Base-by-base conservation (phyloP, 805 yeast genomes). In the Hanseniaspora hatyaiensis region DNA sequence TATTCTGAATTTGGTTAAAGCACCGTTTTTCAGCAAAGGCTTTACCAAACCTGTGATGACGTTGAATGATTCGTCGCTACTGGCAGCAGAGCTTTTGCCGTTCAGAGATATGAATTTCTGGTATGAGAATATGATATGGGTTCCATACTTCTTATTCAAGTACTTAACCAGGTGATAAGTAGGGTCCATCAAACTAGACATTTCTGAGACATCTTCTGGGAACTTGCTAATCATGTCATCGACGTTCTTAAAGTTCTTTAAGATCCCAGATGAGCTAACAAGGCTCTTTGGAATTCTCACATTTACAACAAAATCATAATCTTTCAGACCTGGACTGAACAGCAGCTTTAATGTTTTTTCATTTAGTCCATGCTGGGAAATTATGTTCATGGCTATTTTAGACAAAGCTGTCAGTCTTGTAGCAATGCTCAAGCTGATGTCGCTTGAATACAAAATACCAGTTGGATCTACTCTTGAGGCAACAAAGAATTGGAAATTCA, bases 381-480 rank as follows among this genome's bases (percentile, higher is more conserved):
- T 61, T 49, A 82, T 59, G 16, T 72, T 70, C 34, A 75, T 63
- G 0, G 89, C 88, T 24, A 82, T 88, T 53, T 85, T 75, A 1
- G 96, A 75, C 51, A 92, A 71, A 0, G 94, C 88, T 0, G 97
- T 89, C 52, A 89, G 66, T 65, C 99, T 77, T 11, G 88, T 73
- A 4, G 95, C 87, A 50, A 88, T 79, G 8, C 96, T 88, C 48
- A 82, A 67, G 19, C 76, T 77, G 20, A 69, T 59, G 40, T 71
- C 72, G 53, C 73, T 71, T 3, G 89, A 76, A 89, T 95, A 92
- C 51, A 85, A 60, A 40, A 77, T 77, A 38, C 97, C 97, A 11
- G 89, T 75, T n/a, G 79, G 76, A 58, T 92, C 97, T 52, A 77
- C 80, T 58, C 78, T 80, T 1, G 95, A 75, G 1, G 82, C 95